Percentiles rank a stretch among this genome's conserved stretches.
Conservation (phyloP, 139 green algal species). For the Gonium pectorale region DNA sequence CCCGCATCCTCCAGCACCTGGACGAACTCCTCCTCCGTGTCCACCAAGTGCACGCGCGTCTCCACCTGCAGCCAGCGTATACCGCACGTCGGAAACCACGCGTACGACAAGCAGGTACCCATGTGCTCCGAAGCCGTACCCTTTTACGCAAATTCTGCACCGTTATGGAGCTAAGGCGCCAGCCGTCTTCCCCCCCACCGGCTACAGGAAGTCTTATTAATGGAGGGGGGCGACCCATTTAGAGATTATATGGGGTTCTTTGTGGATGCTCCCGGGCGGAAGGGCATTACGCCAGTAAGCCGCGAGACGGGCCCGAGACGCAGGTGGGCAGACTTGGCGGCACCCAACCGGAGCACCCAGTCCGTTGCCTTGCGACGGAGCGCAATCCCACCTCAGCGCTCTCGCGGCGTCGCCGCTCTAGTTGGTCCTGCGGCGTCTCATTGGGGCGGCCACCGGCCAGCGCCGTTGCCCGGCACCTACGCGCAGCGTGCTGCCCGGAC, state of each 20-base stretch:
- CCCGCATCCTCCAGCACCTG: slow-evolving; percentile 61
- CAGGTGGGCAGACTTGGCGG: background rate
- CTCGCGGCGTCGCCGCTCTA: slow-evolving; percentile 74
- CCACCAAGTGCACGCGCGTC: slow-evolving; percentile 70
- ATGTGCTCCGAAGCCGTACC: no score
- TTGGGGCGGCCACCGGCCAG: no score
- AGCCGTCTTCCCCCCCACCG: no score
- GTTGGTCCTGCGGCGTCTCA: slow-evolving; percentile 73
- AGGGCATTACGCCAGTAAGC: background rate
- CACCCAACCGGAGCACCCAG: background rate
- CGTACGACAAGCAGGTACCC: no score
- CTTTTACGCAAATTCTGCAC: no score
- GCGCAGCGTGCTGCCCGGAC: no score
- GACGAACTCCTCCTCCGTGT: slow-evolving; percentile 59
- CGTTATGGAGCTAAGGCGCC: no score
- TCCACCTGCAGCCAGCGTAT: slow-evolving; percentile 62
- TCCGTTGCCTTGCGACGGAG: background rate
- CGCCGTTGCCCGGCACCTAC: no score
- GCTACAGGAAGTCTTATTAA: no score
- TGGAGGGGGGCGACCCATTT: no score
- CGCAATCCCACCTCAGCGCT: slow-evolving; percentile 15
- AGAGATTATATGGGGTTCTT: no score
- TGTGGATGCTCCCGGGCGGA: background rate
- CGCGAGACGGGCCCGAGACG: background rate
- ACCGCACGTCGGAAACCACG: no score